Evolutionary conservation across 441 rosid genomes (phyloP), one percentile per base, ranked within the genome.

Genomic region (Jatropha multifida): DNA sequence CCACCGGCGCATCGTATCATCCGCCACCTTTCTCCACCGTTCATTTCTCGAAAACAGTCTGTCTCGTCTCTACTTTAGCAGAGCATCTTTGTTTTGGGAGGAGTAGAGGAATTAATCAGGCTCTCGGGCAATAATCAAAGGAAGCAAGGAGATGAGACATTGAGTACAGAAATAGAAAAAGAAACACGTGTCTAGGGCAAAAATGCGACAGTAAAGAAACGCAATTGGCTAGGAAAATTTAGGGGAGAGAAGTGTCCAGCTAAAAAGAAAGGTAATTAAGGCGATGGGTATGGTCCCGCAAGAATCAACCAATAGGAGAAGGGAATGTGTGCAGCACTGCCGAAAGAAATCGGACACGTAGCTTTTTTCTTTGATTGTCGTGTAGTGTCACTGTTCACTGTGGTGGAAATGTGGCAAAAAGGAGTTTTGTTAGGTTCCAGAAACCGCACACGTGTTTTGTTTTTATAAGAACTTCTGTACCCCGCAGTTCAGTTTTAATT

Each of bases 121-220:
- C 6, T 42, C 2, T 42, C 80, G 75, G 79, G 78, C 86, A 85
- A 82, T 81, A 84, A 83, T 82, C 83, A 84, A 72, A 52, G 76
- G 18, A 4, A 59, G 38, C 63, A 37, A 26, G 56, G 59, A 18
- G 44, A 63, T 27, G 4, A 32, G 32, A 32, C 32, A 32, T 32
- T 32, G 46, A 14, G 56, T 52, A 17, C 20, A 17, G n/a, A 14
- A 17, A 54, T 3, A 14, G 52, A 9, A 18, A 59, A 60, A 48
- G 74, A 51, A 73, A 76, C 97, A 83, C 94, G 90, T 90, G 94
- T 83, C 83, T 78, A 84, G 78, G 86, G 86, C 82, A 80, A 70
- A 13, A 4, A n/a, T 9, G 40, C 1, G 63, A 72, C 62, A 60
- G 41, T 40, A 2, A 32, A 40, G 38, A 18, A 15, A 63, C 23